Evolutionary conservation across 2,329 filamentous ascomycete genomes (phyloP).

Genomic region (Emmonsiellopsis sp.): DNA sequence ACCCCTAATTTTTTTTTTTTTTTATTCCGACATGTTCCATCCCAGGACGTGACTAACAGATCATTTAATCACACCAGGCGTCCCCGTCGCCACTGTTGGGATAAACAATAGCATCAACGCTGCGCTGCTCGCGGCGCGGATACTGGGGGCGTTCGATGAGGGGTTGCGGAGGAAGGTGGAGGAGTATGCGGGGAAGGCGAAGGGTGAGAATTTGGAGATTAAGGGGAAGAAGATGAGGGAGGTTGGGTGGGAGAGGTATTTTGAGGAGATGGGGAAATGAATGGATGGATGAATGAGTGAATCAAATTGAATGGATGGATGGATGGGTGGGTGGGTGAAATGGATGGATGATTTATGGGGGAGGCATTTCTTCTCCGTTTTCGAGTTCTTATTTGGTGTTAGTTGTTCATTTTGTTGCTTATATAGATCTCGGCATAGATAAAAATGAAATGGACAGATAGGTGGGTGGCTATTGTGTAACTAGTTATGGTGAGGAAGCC

Average conservation of each 20-base stretch:
- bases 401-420: background rate
- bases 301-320: too few species aligned
- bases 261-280: conserved; percentile 28
- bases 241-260: conserved; percentile 36
- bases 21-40: background rate
- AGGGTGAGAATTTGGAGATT: conserved; percentile 31
- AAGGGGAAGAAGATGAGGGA: conserved; percentile 35
- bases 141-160: conserved; percentile 47
- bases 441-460: background rate
- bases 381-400: background rate
- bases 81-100: conserved; percentile 65
- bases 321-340: too few species aligned
- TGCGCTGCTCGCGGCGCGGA: conserved; percentile 59
- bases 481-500: background rate
- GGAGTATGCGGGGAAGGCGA: conserved; percentile 32
- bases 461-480: background rate
- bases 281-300: background rate
- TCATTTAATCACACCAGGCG: conserved; percentile 38
- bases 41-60: background rate
- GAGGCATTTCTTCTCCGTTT: background rate
- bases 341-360: background rate
- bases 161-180: conserved; percentile 33
- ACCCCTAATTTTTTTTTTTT: background rate
- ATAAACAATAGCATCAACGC: conserved; percentile 77
- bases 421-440: background rate